Evolutionary conservation across 2,329 filamentous ascomycete species (phyloP).

Genomic region (Helminthosporium solani): DNA sequence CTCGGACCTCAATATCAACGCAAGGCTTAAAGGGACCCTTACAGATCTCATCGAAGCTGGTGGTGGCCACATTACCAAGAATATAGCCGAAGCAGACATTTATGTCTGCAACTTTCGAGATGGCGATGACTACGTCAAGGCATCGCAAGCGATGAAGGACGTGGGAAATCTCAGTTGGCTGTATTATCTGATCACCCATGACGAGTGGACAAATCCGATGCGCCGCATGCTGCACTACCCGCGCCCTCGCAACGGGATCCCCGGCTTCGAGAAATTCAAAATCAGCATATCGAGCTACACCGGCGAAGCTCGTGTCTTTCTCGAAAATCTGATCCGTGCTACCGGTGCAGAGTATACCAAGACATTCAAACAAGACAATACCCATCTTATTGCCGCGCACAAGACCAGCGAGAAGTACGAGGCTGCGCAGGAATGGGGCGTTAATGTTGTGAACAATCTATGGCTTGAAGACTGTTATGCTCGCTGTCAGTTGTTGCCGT

Average conservation of each 20-base stretch:
- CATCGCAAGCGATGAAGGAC: constrained; percentile 74
- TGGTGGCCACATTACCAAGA: constrained; percentile 67
- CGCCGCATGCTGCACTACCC: constrained; percentile 88
- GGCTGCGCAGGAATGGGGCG: constrained; percentile 88
- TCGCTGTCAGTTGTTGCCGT: constrained; percentile 72
- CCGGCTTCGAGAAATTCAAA: constrained; percentile 71
- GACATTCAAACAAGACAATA: constrained; percentile 93
- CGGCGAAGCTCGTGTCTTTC: constrained; percentile 86
- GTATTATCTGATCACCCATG: constrained; percentile 85
- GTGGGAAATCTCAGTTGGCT: constrained; percentile 94
- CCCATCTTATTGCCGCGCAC: constrained; percentile 90
- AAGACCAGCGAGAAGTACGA: constrained; percentile 88
- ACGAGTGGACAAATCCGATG: constrained; percentile 84
- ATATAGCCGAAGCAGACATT: constrained; percentile 72
- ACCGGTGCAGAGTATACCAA: constrained; percentile 88
- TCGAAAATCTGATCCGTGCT: constrained; percentile 86
- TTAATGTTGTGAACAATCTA: constrained; percentile 87
- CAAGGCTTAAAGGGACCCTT: constrained; percentile 66
- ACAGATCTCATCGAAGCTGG: constrained; percentile 68
- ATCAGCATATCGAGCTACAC: constrained; percentile 97
- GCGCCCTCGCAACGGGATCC: constrained; percentile 71
- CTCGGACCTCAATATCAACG: constrained; percentile 69
- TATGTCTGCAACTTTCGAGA: constrained; percentile 87
- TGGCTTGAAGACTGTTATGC: constrained; percentile 98
- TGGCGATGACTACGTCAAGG: constrained; percentile 72